Evolutionary conservation across 179 eudicot species (phyloP).

Genomic region (Spinacia oleracea): DNA sequence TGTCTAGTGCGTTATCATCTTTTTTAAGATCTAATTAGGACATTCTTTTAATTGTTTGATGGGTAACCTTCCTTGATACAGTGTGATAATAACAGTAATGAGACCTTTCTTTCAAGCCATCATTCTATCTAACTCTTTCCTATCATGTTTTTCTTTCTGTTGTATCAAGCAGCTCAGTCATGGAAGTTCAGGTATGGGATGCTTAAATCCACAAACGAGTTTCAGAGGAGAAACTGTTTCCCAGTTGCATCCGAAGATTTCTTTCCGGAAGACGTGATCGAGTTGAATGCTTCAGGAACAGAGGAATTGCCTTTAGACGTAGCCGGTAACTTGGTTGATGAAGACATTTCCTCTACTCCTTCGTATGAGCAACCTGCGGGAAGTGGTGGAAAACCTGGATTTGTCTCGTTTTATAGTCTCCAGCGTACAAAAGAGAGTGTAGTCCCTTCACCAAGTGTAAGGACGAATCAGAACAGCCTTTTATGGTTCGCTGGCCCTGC

Average conservation of each 20-base stretch:
- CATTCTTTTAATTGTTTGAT: background rate
- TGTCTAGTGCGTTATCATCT: background rate
- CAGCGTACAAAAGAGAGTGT: constrained; percentile 35
- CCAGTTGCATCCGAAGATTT: constrained; percentile 44
- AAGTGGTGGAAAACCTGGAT: constrained; percentile 76
- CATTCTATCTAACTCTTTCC: background rate
- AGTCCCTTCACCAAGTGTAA: constrained; percentile 25
- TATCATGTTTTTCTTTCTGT: constrained; percentile 15
- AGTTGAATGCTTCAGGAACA: constrained; percentile 46
- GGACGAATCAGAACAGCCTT: constrained; percentile 48
- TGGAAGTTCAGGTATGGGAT: constrained; percentile 40
- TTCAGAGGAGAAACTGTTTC: constrained; percentile 38
- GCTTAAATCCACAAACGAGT: constrained; percentile 28
- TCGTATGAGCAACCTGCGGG: constrained; percentile 34
- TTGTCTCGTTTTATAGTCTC: constrained; percentile 61
- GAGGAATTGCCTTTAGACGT: constrained; percentile 37
- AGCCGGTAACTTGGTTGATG: constrained; percentile 27
- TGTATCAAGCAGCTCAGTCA: constrained; percentile 39
- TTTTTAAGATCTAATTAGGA: background rate
- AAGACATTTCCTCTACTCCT: constrained; percentile 29
- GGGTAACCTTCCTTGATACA: background rate
- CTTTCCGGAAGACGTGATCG: constrained; percentile 41
- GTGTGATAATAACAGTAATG: background rate
- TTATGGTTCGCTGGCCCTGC: constrained; percentile 88
- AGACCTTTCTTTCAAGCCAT: background rate